These are phyloP conservation scores for Aspergillus tanneri DNA, from an alignment of 2,329 filamentous ascomycete species.

Conservation along the genomic window DNA sequence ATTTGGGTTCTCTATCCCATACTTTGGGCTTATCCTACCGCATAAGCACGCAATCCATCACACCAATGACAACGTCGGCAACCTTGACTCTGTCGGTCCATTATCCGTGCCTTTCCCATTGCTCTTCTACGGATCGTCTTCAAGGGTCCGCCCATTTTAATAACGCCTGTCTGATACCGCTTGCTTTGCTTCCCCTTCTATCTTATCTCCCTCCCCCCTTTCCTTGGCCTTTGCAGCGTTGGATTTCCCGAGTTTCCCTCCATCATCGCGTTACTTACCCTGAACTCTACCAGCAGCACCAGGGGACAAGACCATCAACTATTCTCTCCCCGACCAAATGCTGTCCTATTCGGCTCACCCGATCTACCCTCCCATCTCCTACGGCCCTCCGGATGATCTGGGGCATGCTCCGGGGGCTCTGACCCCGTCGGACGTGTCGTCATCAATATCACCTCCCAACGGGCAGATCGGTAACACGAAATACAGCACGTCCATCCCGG, in stretches of 20 bases:
- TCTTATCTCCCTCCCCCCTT: constrained; percentile 16
- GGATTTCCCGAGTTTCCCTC: not conserved
- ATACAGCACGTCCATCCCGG: constrained; percentile 41
- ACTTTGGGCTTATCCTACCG: constrained; percentile 16
- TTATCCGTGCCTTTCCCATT: constrained; percentile 15
- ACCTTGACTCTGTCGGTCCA: constrained; percentile 25
- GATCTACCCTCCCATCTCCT: constrained; percentile 40
- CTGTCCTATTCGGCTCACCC: constrained; percentile 40
- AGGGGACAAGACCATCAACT: constrained; percentile 40
- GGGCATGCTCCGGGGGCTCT: constrained; percentile 36
- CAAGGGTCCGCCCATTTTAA: constrained; percentile 12
- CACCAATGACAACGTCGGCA: constrained; percentile 32
- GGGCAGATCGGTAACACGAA: constrained; percentile 41
- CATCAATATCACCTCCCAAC: constrained; percentile 44
- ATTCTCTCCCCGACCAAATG: constrained; percentile 40
- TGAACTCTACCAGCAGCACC: constrained; percentile 20
- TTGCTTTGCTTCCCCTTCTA: constrained; percentile 8
- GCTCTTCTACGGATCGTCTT: constrained; percentile 13
- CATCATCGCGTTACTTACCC: constrained; percentile 24
- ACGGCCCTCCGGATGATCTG: constrained; percentile 37
- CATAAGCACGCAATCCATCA: constrained; percentile 39
- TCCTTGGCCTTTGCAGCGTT: constrained; percentile 11
- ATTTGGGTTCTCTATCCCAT: constrained; percentile 1
- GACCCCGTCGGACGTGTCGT: constrained; percentile 44
- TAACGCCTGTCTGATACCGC: constrained; percentile 9